These are phyloP conservation scores for Coemansia sp. DNA, from an alignment of 192 early-diverging fungal genomes.

Conservation along the genomic window DNA sequence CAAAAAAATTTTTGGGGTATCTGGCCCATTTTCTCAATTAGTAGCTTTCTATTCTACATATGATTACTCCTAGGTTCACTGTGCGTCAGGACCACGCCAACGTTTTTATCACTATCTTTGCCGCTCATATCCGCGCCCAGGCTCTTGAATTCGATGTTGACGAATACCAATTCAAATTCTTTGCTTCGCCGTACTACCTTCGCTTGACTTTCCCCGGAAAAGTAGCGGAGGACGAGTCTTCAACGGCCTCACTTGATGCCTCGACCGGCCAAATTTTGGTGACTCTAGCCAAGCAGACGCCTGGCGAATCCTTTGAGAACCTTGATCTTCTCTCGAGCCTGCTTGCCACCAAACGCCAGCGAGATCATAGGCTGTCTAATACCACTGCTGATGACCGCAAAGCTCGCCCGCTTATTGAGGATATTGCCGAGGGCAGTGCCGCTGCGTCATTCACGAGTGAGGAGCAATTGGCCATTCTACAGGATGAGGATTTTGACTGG, in stretches of 20 bases:
- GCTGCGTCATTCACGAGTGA: background rate
- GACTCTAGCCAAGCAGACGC: slow-evolving; percentile 72
- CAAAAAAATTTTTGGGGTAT: too few species aligned
- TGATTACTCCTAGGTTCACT: slow-evolving; percentile 89
- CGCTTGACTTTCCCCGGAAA: slow-evolving; percentile 78
- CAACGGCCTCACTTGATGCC: slow-evolving; percentile 79
- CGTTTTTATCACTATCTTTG: slow-evolving; percentile 73
- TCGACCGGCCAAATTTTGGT: slow-evolving; percentile 70
- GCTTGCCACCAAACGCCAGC: slow-evolving; percentile 58
- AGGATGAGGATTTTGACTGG: slow-evolving; percentile 79
- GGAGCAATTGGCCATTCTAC: slow-evolving; percentile 15
- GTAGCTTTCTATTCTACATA: slow-evolving; percentile 17
- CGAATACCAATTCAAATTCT: slow-evolving; percentile 83
- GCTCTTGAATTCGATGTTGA: slow-evolving; percentile 86
- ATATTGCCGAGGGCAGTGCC: slow-evolving; percentile 11
- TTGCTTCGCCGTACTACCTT: slow-evolving; percentile 88
- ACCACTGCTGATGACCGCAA: background rate
- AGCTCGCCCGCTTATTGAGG: slow-evolving; percentile 39
- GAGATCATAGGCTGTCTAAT: slow-evolving; percentile 41
- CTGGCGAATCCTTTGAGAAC: slow-evolving; percentile 80
- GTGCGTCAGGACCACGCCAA: slow-evolving; percentile 74
- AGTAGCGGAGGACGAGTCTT: slow-evolving; percentile 81
- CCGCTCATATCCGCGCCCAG: slow-evolving; percentile 82
- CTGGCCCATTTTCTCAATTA: background rate
- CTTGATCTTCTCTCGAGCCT: slow-evolving; percentile 86